phyloP scores from a whole-genome alignment of 2,329 filamentous ascomycete genomes.

The Cercospora canescens region DNA sequence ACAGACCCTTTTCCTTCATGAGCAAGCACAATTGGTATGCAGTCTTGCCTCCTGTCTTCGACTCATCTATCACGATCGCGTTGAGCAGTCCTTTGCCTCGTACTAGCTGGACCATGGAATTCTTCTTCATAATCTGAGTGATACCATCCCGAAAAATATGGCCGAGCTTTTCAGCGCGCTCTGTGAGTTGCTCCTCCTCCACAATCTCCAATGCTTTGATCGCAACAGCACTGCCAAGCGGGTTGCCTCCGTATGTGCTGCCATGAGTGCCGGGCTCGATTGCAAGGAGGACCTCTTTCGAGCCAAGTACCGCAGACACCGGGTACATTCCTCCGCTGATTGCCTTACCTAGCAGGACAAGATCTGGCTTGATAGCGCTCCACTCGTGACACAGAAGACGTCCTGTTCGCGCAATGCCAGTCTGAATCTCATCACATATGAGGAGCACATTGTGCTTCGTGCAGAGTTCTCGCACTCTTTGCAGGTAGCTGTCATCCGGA shows the following conservation, averaged over 20 bases:
- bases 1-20: conserved; percentile 89
- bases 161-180: conserved; percentile 78
- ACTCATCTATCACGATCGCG: conserved; percentile 93
- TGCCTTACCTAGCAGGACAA: conserved; percentile 93
- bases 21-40: conserved; percentile 97
- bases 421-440: conserved; percentile 99
- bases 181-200: conserved; percentile 84
- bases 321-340: conserved; percentile 99
- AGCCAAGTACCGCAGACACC: conserved; percentile 87
- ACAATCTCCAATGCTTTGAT: conserved; percentile 94
- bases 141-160: conserved; percentile 80
- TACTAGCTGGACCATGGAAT: conserved; percentile 76
- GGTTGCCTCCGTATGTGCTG: conserved; percentile 98
- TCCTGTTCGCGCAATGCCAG: conserved; percentile 91
- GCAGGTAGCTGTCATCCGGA: conserved; percentile 84
- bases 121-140: conserved; percentile 62
- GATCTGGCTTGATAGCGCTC: conserved; percentile 91
- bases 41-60: conserved; percentile 76
- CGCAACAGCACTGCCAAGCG: conserved; percentile 89
- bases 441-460: conserved; percentile 93
- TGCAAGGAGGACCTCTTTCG: conserved; percentile 90
- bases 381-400: conserved; percentile 93
- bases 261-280: conserved; percentile 96
- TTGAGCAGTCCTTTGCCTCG: conserved; percentile 94
- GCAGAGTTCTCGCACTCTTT: conserved; percentile 78